These are phyloP conservation scores for Linum lewisii DNA, from an alignment of 345 rosid genomes.

Conservation along the genomic window DNA sequence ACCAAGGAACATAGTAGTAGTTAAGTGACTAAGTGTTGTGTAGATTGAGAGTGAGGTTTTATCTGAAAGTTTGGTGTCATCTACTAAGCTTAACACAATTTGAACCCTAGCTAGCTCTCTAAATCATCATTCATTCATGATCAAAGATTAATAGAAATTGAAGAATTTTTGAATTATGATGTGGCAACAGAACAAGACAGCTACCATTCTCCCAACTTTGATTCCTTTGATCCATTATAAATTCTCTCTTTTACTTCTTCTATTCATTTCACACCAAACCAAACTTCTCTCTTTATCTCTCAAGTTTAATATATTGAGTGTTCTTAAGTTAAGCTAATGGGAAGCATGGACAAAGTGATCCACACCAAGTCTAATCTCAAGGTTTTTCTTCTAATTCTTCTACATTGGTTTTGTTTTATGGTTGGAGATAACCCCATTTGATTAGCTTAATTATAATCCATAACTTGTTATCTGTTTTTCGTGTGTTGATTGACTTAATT, in stretches of 20 bases:
- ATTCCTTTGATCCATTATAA: conserved; percentile 5
- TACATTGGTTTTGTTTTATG: background rate
- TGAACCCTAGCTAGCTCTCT: too few relatives aligned
- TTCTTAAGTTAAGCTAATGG: background rate
- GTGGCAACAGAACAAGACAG: conserved; percentile 45
- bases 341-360: conserved; percentile 56
- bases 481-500: conserved; percentile 1
- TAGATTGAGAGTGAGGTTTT: conserved; percentile 57
- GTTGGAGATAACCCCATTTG: background rate
- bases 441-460: background rate
- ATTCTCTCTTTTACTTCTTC: conserved; percentile 3
- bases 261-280: conserved; percentile 36
- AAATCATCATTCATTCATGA: too few relatives aligned
- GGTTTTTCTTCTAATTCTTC: conserved; percentile 27
- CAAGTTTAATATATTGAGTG: background rate
- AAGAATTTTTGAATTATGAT: conserved; percentile 24
- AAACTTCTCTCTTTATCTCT: background rate
- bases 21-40: conserved; percentile 14
- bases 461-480: background rate
- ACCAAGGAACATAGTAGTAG: conserved; percentile 28
- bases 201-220: conserved; percentile 69
- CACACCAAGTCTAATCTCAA: conserved; percentile 49
- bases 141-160: too few relatives aligned
- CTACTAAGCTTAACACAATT: conserved; percentile 29
- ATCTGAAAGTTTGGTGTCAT: conserved; percentile 82